Evolutionary conservation across 148 eudicot genomes (phyloP), one percentile per base, ranked within the genome.

Genomic region (Arctostaphylos glauca): DNA sequence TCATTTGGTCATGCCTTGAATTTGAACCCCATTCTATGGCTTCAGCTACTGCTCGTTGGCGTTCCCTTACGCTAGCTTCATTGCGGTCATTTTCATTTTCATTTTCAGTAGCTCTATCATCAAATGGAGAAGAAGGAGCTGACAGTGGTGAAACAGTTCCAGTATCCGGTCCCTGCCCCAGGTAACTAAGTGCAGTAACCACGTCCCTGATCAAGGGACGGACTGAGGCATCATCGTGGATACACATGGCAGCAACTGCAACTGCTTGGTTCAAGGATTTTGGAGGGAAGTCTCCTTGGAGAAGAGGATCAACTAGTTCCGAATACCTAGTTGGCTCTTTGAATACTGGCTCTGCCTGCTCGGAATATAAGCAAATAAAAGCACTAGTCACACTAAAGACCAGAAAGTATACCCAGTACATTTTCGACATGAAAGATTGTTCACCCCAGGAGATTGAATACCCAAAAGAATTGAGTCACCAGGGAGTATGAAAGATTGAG

Each of bases 211-310:
- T 92, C 68, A 91, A 83, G 23, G 98, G 98, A 12, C 98, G 92
- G 4, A 85, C 85, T 4, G 88, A 78, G 76, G 89, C 91, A 77
- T 92, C 94, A n/a, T 92, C 98, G 62, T 93, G 96, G 38, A 94
- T 90, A 72, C 98, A 94, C 98, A 94, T 92, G 2, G 98, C 91
- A 44, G 96, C 93, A 49, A 94, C 87, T 19, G 96, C 98, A 49
- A 94, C 92, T 10, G 91, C 92, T 83, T 92, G 98, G 77, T 91
- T 91, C 76, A 94, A 77, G 58, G 92, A 81, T 83, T 93, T 94
- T 43, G 75, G 73, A 3, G 94, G 93, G 81, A 76, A 88, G 4
- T 89, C 76, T 43, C 89, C 91, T 23, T 53, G 72, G 5, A 94
- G 90, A 49, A 86, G 87, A 12, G 96, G 94, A 87, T 94, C 98